Conservation (phyloP, 2,329 filamentous ascomycete species). For the Scortechinia acanthostroma region DNA sequence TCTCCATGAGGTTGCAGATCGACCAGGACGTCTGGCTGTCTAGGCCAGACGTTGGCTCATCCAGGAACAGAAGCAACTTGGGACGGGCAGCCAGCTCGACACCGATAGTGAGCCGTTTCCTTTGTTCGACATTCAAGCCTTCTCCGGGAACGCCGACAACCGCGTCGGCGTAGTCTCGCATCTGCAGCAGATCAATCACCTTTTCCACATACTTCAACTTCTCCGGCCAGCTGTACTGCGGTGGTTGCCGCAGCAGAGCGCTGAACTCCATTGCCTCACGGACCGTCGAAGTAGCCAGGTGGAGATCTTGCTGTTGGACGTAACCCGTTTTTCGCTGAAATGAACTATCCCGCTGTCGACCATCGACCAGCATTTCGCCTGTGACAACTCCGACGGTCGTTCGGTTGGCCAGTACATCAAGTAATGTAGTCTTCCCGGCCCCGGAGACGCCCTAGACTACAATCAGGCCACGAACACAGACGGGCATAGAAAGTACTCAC, state of each 20-base stretch:
- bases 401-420: slow-evolving; percentile 58
- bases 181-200: slow-evolving; percentile 59
- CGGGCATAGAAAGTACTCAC: too few species aligned
- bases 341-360: slow-evolving; percentile 54
- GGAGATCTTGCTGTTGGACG: slow-evolving; percentile 62
- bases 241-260: slow-evolving; percentile 66
- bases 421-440: slow-evolving; percentile 64
- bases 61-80: slow-evolving; percentile 49
- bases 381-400: slow-evolving; percentile 67
- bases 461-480: slow-evolving; percentile 7
- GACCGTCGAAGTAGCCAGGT: slow-evolving; percentile 47
- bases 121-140: slow-evolving; percentile 41
- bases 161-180: slow-evolving; percentile 36
- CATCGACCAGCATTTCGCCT: slow-evolving; percentile 66
- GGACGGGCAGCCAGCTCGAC: slow-evolving; percentile 56
- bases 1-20: slow-evolving; percentile 56
- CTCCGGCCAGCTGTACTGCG: slow-evolving; percentile 52
- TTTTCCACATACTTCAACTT: slow-evolving; percentile 73
- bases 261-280: slow-evolving; percentile 71
- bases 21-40: slow-evolving; percentile 66
- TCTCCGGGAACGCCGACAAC: slow-evolving; percentile 30
- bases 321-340: slow-evolving; percentile 70
- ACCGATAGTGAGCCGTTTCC: slow-evolving; percentile 49
- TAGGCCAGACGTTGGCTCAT: slow-evolving; percentile 57
- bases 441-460: slow-evolving; percentile 63